Conservation (phyloP, 2,329 filamentous ascomycete species). For the Herpotrichia juniperi region DNA sequence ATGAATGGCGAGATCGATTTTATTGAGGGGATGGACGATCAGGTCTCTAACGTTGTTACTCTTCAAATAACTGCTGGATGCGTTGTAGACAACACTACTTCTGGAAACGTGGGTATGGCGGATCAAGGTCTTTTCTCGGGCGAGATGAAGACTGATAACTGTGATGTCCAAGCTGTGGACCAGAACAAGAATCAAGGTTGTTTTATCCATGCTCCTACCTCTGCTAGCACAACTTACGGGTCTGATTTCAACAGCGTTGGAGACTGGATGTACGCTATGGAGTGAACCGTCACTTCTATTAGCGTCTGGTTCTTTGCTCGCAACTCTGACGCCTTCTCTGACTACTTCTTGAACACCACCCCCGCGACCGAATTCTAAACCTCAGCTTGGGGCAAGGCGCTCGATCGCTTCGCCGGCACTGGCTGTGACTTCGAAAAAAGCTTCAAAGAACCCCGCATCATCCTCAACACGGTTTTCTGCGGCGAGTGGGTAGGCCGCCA, state of each 20-base stretch:
- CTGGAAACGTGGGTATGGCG: background rate
- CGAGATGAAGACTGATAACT: conserved; percentile 51
- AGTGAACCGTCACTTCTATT: conserved; percentile 46
- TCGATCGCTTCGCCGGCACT: conserved; percentile 47
- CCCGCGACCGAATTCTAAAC: conserved; percentile 20
- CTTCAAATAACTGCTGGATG: conserved; percentile 39
- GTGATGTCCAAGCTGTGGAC: conserved; percentile 45
- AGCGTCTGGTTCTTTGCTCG: conserved; percentile 51
- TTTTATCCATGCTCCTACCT: conserved; percentile 36
- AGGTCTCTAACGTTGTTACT: conserved; percentile 32
- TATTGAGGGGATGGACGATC: conserved; percentile 43
- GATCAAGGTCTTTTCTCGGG: conserved; percentile 48
- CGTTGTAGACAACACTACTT: conserved; percentile 23
- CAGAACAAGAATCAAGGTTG: conserved; percentile 44
- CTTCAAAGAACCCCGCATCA: conserved; percentile 38
- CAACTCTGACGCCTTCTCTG: conserved; percentile 29
- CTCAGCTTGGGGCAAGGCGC: conserved; percentile 28
- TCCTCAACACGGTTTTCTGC: conserved; percentile 60
- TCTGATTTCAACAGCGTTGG: conserved; percentile 37
- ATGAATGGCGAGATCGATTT: conserved; percentile 43
- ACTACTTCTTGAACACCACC: conserved; percentile 4
- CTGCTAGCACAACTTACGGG: conserved; percentile 46
- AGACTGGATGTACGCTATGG: conserved; percentile 50
- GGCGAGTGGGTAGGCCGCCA: conserved; percentile 60
- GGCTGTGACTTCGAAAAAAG: conserved; percentile 53